Evolutionary conservation across 176 grass and related monocot genomes (phyloP).

Genomic region (Aegilops tauschii): DNA sequence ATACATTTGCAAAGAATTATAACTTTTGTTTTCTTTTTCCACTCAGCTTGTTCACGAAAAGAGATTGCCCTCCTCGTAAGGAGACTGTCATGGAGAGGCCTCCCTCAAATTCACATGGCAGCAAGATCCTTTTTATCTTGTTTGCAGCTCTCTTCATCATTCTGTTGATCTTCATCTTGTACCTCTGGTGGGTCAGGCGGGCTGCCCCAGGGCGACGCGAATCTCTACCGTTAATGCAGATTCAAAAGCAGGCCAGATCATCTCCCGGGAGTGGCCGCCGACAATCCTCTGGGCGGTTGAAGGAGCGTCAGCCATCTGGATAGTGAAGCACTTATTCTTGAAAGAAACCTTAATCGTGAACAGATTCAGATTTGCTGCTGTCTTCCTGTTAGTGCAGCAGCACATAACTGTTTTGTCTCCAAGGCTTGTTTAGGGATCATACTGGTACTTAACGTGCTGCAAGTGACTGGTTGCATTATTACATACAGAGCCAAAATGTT

Average conservation of each 20-base stretch:
- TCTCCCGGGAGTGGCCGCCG: not conserved
- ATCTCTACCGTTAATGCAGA: not conserved
- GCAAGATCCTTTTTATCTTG: not conserved
- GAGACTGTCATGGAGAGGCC: not conserved
- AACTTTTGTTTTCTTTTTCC: not conserved
- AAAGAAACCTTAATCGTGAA: not conserved
- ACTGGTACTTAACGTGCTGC: not conserved
- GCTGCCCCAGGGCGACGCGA: not conserved
- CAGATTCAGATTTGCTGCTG: not conserved
- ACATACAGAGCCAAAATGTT: not conserved
- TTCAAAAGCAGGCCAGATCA: not conserved
- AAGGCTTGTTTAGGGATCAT: not conserved
- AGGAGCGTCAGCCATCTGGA: not conserved
- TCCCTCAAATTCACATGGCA: not conserved
- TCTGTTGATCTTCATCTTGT: not conserved
- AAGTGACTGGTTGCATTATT: not conserved
- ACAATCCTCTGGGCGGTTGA: not conserved
- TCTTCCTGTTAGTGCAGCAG: not conserved
- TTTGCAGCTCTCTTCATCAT: not conserved
- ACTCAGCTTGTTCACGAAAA: not conserved
- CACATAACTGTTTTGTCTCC: not conserved
- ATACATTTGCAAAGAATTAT: not conserved
- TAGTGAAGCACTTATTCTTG: not conserved
- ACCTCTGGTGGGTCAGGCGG: not conserved
- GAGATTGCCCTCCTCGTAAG: not conserved